Percentiles rank a stretch among this genome's conserved stretches.
Conservation (phyloP, 768 basidiomycete species). For the Agaricus bisporus region DNA sequence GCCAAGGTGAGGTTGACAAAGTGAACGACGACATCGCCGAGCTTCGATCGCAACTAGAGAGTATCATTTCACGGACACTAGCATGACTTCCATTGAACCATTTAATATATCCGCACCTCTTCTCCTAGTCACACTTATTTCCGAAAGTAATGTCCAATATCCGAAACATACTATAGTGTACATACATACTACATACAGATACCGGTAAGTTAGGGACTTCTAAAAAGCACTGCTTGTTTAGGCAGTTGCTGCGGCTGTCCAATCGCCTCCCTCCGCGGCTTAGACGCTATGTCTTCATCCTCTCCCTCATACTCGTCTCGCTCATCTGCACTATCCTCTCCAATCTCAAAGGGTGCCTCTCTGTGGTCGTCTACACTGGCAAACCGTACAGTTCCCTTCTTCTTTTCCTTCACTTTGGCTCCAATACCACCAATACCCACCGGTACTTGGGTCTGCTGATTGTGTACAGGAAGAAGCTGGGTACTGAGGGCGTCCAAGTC, state of each 20-base stretch:
- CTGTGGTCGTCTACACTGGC: constrained; percentile 67
- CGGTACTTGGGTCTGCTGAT: neutral
- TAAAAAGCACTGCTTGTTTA: constrained; percentile 2
- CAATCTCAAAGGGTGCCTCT: constrained; percentile 70
- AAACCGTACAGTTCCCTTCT: constrained; percentile 11
- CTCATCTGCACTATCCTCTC: constrained; percentile 58
- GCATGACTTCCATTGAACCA: neutral
- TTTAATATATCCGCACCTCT: neutral
- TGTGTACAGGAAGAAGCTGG: constrained; percentile 8
- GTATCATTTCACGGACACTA: constrained; percentile 9
- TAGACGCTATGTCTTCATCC: constrained; percentile 2
- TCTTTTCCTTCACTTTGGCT: neutral
- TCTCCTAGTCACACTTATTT: neutral
- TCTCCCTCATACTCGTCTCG: constrained; percentile 22
- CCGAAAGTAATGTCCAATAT: neutral
- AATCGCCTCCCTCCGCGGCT: constrained; percentile 12
- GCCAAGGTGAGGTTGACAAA: constrained; percentile 38
- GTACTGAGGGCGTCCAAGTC: constrained; percentile 20
- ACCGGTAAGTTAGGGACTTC: neutral
- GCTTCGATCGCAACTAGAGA: constrained; percentile 30
- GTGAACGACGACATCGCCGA: constrained; percentile 36
- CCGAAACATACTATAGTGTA: neutral
- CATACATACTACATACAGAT: neutral
- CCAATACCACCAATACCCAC: neutral
- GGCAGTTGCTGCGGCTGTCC: constrained; percentile 4